Percentiles rank a stretch among this genome's conserved stretches.
Evolutionary conservation across 331 rosid genomes (phyloP).

Genomic region (Stylosanthes scabra): DNA sequence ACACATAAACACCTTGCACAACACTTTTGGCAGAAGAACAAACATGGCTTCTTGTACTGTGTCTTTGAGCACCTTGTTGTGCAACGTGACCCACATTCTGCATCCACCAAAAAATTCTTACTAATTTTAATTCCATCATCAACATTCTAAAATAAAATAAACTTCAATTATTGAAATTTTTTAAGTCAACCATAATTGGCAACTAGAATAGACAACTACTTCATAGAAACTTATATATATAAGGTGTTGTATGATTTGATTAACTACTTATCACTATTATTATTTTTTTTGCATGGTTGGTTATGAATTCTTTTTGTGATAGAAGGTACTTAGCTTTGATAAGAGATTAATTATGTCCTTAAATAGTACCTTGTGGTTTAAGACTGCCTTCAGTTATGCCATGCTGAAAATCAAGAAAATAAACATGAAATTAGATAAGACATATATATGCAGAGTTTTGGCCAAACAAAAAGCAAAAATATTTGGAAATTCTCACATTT

Average conservation of each 20-base stretch:
- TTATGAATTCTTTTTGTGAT: neutral
- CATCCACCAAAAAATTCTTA: conserved; percentile 8
- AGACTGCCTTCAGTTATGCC: conserved; percentile 59
- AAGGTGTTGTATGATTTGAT: neutral
- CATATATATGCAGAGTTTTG: neutral
- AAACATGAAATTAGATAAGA: conserved; percentile 14
- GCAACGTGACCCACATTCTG: conserved; percentile 73
- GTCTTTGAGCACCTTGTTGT: conserved; percentile 70
- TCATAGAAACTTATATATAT: too few species aligned
- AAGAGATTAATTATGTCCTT: neutral
- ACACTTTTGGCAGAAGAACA: conserved; percentile 81
- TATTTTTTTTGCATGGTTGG: neutral
- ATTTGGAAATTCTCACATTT: conserved; percentile 35
- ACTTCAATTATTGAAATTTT: neutral
- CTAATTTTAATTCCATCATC: neutral
- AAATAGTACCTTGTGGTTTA: conserved; percentile 50
- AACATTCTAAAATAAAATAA: neutral
- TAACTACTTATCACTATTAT: neutral
- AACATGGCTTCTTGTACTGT: conserved; percentile 79
- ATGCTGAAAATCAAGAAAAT: conserved; percentile 43
- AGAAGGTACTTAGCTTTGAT: neutral
- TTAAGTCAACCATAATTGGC: conserved; percentile 1
- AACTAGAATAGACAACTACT: too few species aligned
- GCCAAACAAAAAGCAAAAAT: conserved; percentile 1
- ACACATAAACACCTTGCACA: conserved; percentile 81